Percentiles rank a stretch among this genome's conserved stretches.
Evolutionary conservation across 495 filamentous ascomycete species (phyloP).

Genomic region (Lophiostoma macrostomum): DNA sequence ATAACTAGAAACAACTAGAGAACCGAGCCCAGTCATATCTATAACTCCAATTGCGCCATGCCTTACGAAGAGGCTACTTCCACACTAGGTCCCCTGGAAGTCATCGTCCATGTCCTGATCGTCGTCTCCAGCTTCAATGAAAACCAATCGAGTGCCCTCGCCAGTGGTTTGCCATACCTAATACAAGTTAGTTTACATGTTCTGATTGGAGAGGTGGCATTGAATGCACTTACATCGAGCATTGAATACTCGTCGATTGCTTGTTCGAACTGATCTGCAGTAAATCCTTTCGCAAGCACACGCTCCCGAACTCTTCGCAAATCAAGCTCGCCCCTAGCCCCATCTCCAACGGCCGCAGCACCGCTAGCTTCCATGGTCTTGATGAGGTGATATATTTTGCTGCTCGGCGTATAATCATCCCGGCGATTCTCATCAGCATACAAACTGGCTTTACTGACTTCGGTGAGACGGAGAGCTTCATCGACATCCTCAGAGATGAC

Average conservation of each 20-base stretch:
- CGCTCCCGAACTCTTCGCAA: constrained; percentile 82
- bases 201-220: constrained; percentile 7
- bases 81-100: constrained; percentile 9
- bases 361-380: constrained; percentile 78
- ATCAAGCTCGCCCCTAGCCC: constrained; percentile 72
- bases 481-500: constrained; percentile 93
- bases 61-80: background rate
- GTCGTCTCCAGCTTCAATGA: constrained; percentile 60
- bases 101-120: constrained; percentile 52
- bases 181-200: constrained; percentile 35
- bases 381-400: constrained; percentile 91
- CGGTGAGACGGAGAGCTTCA: constrained; percentile 84
- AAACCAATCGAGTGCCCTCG: constrained; percentile 81
- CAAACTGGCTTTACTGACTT: constrained; percentile 86
- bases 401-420: constrained; percentile 74
- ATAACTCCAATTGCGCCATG: constrained; percentile 8
- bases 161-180: constrained; percentile 94
- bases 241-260: constrained; percentile 86
- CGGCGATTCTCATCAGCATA: constrained; percentile 60
- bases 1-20: no score
- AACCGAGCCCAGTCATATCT: no score
- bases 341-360: constrained; percentile 69
- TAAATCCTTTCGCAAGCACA: constrained; percentile 94
- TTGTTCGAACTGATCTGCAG: constrained; percentile 80
- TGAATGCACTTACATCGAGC: constrained; percentile 68